Conservation (phyloP, 2,329 filamentous ascomycete genomes). For the Fusarium falciforme region DNA sequence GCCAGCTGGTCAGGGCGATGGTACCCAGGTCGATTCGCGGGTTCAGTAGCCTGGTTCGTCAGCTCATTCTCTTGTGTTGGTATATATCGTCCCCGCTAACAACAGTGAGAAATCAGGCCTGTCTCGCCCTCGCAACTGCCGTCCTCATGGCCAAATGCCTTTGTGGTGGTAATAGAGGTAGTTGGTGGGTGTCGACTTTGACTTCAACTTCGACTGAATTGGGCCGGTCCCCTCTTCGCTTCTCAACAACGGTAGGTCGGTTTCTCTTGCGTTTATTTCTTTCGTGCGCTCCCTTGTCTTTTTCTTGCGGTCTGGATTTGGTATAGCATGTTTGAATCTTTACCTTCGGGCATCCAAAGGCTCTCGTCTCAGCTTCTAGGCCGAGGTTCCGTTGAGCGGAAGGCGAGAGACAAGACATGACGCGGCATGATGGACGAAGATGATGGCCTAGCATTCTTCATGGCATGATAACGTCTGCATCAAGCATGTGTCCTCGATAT, state of each 20-base stretch:
- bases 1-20: neutral
- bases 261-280: neutral
- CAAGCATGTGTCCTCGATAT: neutral
- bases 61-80: neutral
- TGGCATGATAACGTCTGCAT: neutral
- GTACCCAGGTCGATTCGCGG: conserved; percentile 1
- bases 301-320: neutral
- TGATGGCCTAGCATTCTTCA: neutral
- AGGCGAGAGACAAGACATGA: neutral
- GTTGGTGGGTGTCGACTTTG: neutral
- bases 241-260: neutral
- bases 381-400: neutral
- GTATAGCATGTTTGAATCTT: neutral
- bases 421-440: neutral
- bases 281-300: neutral
- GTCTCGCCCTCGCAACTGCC: neutral
- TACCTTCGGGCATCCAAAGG: neutral
- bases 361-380: neutral
- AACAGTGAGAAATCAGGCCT: neutral
- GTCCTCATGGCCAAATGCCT: neutral
- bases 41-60: neutral
- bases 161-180: neutral
- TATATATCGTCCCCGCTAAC: neutral
- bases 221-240: neutral
- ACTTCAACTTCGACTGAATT: neutral